Base-by-base conservation (phyloP, 2,329 filamentous ascomycete genomes). In the Cladosporium phlei region DNA sequence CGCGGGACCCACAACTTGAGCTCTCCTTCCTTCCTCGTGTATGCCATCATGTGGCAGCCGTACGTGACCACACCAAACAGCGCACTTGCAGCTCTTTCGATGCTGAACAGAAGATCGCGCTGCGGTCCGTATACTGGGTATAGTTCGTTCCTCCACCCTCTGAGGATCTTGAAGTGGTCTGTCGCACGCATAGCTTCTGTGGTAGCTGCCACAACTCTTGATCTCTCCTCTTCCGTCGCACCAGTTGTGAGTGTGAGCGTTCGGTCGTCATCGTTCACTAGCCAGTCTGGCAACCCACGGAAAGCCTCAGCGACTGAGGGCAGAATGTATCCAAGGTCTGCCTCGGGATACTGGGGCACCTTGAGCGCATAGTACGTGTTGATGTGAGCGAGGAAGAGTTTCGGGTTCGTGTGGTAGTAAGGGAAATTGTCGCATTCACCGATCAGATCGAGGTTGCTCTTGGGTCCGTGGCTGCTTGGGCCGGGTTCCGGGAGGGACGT, bases 1-100 rank as follows among this genome's bases (percentile, higher is more conserved):
- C 83, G 78, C 3, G 93, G 86, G 2, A 95, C 79, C 91, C 93
- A 97, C 30, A 98, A 74, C 59, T 81, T 83, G 34, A 95, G 68
- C 14, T 82, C 83, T 33, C 59, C 69, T 2, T 68, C 59, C 20
- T 57, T 67, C 12, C 70, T 65, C 19, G 85, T 76, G 59, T 86
- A 95, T 4, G 79, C 86, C 21, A 80, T 86, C 78, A 94, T 80
- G 65, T 95, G 66, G 24, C 89, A 80, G 16, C 88, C 89, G 62
- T 89, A 94, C 6, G 83, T 81, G 55, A 85, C 79, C 2, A 85
- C 74, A 1, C 88, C 89, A 38, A 95, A 82, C 7, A 95, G 69
- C 0, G 83, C 79, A 47, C 79, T 79, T 5, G 85, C 88, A 12
- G 78, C 75, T n/a, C 89, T 76, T 65, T 95, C 89, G 63, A 91